These are phyloP conservation scores for Penicillium nucicola DNA, from an alignment of 495 filamentous ascomycete genomes.

Conservation along the genomic window DNA sequence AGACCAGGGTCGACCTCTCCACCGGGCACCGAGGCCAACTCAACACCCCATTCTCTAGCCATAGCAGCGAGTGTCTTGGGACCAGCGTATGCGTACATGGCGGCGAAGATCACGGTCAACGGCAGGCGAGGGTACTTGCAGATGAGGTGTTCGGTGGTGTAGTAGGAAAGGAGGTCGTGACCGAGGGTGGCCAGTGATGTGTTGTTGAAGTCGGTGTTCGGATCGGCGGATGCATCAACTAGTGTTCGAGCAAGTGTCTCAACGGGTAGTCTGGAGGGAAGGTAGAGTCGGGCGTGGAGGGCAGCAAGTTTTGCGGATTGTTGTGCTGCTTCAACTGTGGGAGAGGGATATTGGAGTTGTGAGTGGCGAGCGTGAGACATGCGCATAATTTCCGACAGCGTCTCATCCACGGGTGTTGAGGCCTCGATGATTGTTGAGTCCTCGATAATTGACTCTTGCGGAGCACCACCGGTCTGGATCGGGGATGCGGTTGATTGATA, in stretches of 20 bases:
- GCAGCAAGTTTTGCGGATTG: conserved; percentile 88
- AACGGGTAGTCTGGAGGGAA: conserved; percentile 77
- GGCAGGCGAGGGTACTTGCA: conserved; percentile 87
- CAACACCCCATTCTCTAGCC: conserved; percentile 84
- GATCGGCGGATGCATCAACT: conserved; percentile 79
- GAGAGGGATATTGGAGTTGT: conserved; percentile 56
- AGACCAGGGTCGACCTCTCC: conserved; percentile 89
- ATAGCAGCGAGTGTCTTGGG: conserved; percentile 65
- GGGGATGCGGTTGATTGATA: conserved; percentile 40
- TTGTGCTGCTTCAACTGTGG: conserved; percentile 61
- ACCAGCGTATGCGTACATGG: conserved; percentile 80
- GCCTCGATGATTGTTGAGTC: conserved; percentile 17
- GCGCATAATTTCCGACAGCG: conserved; percentile 13
- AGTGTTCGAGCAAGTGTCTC: conserved; percentile 83
- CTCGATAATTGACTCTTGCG: conserved; percentile 12
- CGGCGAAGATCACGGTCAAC: conserved; percentile 73
- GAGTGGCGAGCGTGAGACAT: conserved; percentile 21
- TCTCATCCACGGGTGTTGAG: neutral
- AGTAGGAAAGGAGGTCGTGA: conserved; percentile 75
- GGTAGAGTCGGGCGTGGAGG: conserved; percentile 84
- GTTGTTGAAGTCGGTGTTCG: conserved; percentile 74
- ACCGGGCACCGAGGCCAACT: conserved; percentile 75
- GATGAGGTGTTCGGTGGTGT: conserved; percentile 82
- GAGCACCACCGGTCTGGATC: conserved; percentile 15
- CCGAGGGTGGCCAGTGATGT: conserved; percentile 77